Evolutionary conservation across 495 filamentous ascomycete genomes (phyloP), one percentile per base, ranked within the genome.

Genomic region (Paragyromitra xinjiangensis): DNA sequence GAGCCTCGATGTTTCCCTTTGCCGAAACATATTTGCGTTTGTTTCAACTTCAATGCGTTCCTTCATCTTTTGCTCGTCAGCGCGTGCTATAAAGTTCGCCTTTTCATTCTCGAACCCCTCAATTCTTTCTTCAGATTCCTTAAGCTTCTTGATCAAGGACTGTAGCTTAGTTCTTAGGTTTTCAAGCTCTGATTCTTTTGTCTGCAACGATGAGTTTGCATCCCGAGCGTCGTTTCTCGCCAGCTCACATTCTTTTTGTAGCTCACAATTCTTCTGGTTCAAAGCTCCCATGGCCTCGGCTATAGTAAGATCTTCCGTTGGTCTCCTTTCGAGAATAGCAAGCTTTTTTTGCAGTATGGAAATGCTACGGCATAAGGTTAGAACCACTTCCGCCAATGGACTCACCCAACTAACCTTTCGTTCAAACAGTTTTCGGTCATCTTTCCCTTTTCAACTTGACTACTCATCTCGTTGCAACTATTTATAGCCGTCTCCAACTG

Each of bases 41-140:
- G 73, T 80, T 51, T 80, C 77, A 53, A 80, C 64, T 3, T 66
- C 71, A 39, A 79, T 79, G 26, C 77, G 77, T 62, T 78, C 77
- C 37, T 79, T 77, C 55, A 78, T 70, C 29, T 66, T 80, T 61
- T 81, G 78, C 11, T 71, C 61, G 34, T 71, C 78, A 11, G 75
- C 66, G 40, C n/a, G 42, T 14, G 71, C 53, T 48, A 81, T 71
- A 50, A 77, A 81, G 19, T 48, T 67, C 0, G 72, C 59, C 56
- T 69, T 77, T 67, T 81, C 79, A n/a, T 65, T 65, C n/a, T 67
- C 73, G 22, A 81, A 81, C n/a, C 34, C 56, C 14, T 68, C 63
- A n/a, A 81, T 72, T 22, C 51, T 67, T 34, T 78, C 48, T n/a
- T 50, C 40, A 12, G 50, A 58, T 51, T 73, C 50, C 26, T 53